Base-by-base conservation (phyloP, 257 asterid species). In the Solanum commersonii region DNA sequence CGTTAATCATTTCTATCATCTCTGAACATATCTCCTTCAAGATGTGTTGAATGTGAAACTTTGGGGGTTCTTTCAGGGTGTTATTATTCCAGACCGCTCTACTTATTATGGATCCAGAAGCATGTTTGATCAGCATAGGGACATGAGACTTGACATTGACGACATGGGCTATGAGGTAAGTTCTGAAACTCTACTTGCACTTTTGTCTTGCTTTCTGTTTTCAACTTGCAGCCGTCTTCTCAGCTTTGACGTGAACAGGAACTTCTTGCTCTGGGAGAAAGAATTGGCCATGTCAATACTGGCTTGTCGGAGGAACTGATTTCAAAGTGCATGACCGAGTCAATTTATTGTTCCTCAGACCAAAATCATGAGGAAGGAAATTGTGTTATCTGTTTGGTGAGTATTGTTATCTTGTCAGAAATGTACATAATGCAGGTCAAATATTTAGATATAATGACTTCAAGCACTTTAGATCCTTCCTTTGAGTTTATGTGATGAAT, bases 141-240 rank as follows among this genome's bases (percentile, higher is more conserved):
- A 92, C 87, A 91, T 96, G 98, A 93, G 96, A 87, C 96, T 96
- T 38, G 98, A 95, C 90, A 89, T 94, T 14, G 98, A 96, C 89
- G 90, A 91, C 70, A 94, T 96, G 98, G 91, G 94, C 92, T 96
- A 96, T 68, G 98, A 96, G 98, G 98, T 96, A 72, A 59, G 9
- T 87, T 63, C 85, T 46, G 70, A 46, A 31, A 46, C 85, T 81
- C 68, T 31, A 73, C 84, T 35, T 71, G 81, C 18, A 68, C 16
- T 83, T n/a, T 10, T 46, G 25, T 29, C 44, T 25, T 33, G 33
- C 49, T 72, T 86, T 16, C n/a, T 49, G 76, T 84, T 49, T 25
- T 68, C n/a, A 59, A 29, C 77, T 68, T 71, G 25, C 52, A 46
- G 87, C 86, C 59, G 56, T 68, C 60, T 59, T 18, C 73, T 82